Evolutionary conservation across 2,329 filamentous ascomycete species (phyloP).

Genomic region (Phialocephala sp.): DNA sequence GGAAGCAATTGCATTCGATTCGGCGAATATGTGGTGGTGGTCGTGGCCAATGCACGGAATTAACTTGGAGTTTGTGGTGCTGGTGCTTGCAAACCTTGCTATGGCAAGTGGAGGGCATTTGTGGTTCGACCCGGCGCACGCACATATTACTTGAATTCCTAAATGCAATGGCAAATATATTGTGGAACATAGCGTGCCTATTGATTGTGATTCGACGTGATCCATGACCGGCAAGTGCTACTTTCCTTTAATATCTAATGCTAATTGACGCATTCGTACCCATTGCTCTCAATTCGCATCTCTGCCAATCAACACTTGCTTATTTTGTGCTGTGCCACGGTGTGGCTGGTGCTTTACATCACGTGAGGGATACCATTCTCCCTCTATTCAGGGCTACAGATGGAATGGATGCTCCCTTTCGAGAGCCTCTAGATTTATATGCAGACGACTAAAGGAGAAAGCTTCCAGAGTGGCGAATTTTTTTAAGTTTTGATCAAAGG

Average conservation of each 20-base stretch:
- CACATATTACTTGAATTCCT: constrained; percentile 23
- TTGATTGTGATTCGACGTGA: neutral
- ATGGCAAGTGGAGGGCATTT: neutral
- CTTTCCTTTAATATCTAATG: neutral
- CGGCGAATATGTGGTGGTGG: constrained; percentile 3
- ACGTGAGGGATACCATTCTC: too few species aligned
- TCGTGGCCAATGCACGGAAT: constrained; percentile 20
- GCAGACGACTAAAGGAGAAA: too few species aligned
- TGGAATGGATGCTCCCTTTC: too few species aligned
- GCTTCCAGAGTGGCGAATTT: too few species aligned
- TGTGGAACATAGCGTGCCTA: neutral
- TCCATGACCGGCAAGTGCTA: neutral
- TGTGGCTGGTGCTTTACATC: neutral
- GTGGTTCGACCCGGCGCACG: constrained; percentile 3
- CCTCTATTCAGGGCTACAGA: neutral
- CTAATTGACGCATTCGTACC: too few species aligned
- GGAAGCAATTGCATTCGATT: neutral
- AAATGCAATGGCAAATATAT: constrained; percentile 22
- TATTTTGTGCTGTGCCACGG: neutral
- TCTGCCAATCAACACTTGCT: constrained; percentile 4
- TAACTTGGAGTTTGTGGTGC: constrained; percentile 15
- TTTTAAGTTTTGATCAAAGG: too few species aligned
- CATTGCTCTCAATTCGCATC: too few species aligned
- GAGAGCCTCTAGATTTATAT: too few species aligned
- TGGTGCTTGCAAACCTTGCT: constrained; percentile 12